These are phyloP conservation scores for Phytophthora pseudosyringae DNA, from an alignment of 352 stramenopile genomes.

Conservation along the genomic window DNA sequence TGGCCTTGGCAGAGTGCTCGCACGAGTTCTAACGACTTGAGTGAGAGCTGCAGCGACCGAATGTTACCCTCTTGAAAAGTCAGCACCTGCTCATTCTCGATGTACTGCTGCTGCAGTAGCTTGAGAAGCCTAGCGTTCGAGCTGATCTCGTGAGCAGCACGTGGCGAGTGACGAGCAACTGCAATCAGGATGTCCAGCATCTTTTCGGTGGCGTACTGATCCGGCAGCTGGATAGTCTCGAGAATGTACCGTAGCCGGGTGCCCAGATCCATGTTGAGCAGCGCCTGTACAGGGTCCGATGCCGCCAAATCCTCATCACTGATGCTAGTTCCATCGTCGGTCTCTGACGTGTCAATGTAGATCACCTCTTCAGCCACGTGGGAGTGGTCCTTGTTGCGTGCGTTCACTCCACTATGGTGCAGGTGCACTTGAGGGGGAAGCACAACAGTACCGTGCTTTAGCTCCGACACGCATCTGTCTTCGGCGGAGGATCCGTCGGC, in stretches of 20 bases:
- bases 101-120: slow-evolving; percentile 52
- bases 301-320: slow-evolving; percentile 59
- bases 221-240: slow-evolving; percentile 50
- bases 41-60: slow-evolving; percentile 44
- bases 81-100: slow-evolving; percentile 59
- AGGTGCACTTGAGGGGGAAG: slow-evolving; percentile 41
- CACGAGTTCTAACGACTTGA: slow-evolving; percentile 53
- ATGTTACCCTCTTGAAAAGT: slow-evolving; percentile 35
- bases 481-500: slow-evolving; percentile 2
- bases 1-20: slow-evolving; percentile 57
- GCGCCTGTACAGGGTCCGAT: slow-evolving; percentile 62
- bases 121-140: slow-evolving; percentile 52
- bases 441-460: slow-evolving; percentile 38
- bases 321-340: slow-evolving; percentile 45
- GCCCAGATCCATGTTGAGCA: slow-evolving; percentile 64
- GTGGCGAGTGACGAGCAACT: slow-evolving; percentile 59
- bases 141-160: slow-evolving; percentile 50
- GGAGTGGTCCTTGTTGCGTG: neutral
- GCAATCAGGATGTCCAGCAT: slow-evolving; percentile 64
- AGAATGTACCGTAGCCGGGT: slow-evolving; percentile 62
- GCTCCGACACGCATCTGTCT: slow-evolving; percentile 27
- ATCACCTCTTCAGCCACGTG: slow-evolving; percentile 40
- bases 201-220: slow-evolving; percentile 48
- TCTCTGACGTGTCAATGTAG: slow-evolving; percentile 57
- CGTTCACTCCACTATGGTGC: slow-evolving; percentile 39